Evolutionary conservation across 2,329 filamentous ascomycete genomes (phyloP).

Genomic region (Alternaria viburni): DNA sequence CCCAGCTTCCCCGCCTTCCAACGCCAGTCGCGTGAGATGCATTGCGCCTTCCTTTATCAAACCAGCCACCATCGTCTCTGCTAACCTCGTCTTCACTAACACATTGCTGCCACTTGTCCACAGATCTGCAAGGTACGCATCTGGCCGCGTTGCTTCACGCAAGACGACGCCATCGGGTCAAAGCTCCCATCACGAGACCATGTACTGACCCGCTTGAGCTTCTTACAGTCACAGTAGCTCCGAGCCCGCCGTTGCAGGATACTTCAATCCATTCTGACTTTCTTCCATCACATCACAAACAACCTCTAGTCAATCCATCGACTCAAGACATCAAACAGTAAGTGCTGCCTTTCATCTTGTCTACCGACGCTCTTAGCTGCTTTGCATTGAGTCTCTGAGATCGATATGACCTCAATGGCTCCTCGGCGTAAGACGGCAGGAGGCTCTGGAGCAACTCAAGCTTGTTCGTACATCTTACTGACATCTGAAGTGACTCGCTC

Average conservation of each 20-base stretch:
- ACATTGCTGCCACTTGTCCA: conserved; percentile 3
- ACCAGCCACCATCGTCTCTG: conserved; percentile 13
- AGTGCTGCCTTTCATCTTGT: conserved; percentile 17
- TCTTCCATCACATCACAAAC: conserved; percentile 12
- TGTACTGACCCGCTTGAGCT: conserved; percentile 37
- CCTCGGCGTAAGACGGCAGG: not conserved
- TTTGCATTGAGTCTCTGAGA: conserved; percentile 8
- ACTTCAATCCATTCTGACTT: conserved; percentile 30
- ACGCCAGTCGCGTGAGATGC: conserved; percentile 12
- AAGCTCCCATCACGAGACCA: conserved; percentile 45
- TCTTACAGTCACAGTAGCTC: conserved; percentile 21
- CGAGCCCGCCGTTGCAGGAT: conserved; percentile 36
- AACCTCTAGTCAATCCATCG: conserved; percentile 15
- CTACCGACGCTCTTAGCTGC: not conserved
- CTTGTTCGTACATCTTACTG: conserved; percentile 18
- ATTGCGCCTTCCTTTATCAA: conserved; percentile 20
- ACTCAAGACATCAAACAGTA: conserved; percentile 37
- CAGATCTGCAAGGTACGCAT: conserved; percentile 37
- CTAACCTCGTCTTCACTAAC: conserved; percentile 6
- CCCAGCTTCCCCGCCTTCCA: conserved; percentile 23
- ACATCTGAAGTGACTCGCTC: conserved; percentile 86
- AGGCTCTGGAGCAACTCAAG: not conserved
- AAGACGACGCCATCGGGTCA: conserved; percentile 34
- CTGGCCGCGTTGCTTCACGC: conserved; percentile 23
- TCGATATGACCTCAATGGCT: not conserved